Conservation (phyloP, 2,329 filamentous ascomycete genomes). For the Bipolaris sorokiniana region DNA sequence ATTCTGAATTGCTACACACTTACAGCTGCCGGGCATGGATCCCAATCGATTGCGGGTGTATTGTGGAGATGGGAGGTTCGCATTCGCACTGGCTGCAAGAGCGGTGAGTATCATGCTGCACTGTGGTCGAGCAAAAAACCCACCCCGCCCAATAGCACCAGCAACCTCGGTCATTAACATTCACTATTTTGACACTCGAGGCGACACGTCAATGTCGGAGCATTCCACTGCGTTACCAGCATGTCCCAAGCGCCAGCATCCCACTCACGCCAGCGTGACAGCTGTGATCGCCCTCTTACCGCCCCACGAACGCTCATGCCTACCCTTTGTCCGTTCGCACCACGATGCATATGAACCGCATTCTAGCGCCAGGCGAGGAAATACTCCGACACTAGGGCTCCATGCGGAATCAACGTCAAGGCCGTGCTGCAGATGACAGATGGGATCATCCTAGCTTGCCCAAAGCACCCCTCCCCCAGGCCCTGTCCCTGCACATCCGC, state of each 20-base stretch:
- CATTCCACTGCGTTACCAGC: constrained; percentile 12
- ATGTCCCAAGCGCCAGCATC: constrained; percentile 15
- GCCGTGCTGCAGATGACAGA: constrained; percentile 8
- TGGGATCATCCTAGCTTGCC: constrained; percentile 11
- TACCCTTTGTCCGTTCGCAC: constrained; percentile 18
- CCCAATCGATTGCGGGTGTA: constrained; percentile 15
- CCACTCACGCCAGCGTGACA: constrained; percentile 19
- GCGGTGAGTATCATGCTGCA: constrained; percentile 15
- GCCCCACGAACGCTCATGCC: constrained; percentile 12
- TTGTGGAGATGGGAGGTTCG: constrained; percentile 16
- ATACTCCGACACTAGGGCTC: constrained; percentile 13
- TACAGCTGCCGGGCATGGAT: constrained; percentile 10
- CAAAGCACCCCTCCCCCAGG: not conserved
- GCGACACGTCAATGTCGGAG: constrained; percentile 29
- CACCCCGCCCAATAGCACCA: not conserved
- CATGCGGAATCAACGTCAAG: constrained; percentile 3
- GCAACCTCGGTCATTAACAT: constrained; percentile 7
- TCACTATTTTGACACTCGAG: constrained; percentile 9
- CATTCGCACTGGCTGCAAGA: constrained; percentile 12
- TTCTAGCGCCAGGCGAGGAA: constrained; percentile 15
- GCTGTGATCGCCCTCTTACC: constrained; percentile 29
- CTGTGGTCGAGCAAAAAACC: not conserved
- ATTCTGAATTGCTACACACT: not conserved
- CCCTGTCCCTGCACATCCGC: constrained; percentile 13
- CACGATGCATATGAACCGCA: constrained; percentile 11